Base-by-base conservation (phyloP, 2,329 filamentous ascomycete genomes). In the Paecilomyces niveus region DNA sequence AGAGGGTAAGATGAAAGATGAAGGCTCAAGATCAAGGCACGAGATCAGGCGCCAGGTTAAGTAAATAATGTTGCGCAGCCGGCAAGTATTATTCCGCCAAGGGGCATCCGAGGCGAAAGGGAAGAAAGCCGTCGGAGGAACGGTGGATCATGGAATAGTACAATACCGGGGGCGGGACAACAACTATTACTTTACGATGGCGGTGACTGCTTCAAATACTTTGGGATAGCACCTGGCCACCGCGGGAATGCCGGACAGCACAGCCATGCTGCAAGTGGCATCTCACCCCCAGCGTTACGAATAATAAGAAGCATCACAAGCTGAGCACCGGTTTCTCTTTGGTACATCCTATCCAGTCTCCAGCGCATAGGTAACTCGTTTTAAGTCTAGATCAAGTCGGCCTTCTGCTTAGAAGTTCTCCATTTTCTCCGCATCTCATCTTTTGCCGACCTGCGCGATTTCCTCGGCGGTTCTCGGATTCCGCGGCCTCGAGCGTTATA, bases 131-230 rank as follows among this genome's bases (percentile, higher is more conserved):
- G 65, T 57, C 15, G 64, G 62, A 11, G 62, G 61, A 15, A 54
- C 53, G 15, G 62, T 62, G 35, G 64, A 65, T 65, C 66, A 67
- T 9, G 67, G 64, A 21, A 68, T 60, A 8, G 65, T 63, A 58
- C 67, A 68, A 63, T 68, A 52, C 50, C 50, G 50, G 50, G 35
- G 50, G 21, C 21, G 50, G 21, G 18, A 52, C 22, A 29, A 21
- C 50, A 52, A 15, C 50, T n/a, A 45, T 52, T 24, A 52, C 26
- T 52, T 45, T 45, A 45, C 39, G n/a, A 21, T n/a, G 39, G 15
- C n/a, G n/a, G 39, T 45, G 50, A 52, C 29, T 29, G 50, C 50
- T 52, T 52, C 22, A 10, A 52, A 50, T 33, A 33, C 10, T 33
- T 21, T 45, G 21, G 49, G 21, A 8, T 3, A 13, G 24, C 22